A percentile compares a stretch with the other conserved stretches of the same genome.
These are phyloP conservation scores for Penicillium occitanis DNA, from an alignment of 2,329 filamentous ascomycete species.

Conservation along the genomic window DNA sequence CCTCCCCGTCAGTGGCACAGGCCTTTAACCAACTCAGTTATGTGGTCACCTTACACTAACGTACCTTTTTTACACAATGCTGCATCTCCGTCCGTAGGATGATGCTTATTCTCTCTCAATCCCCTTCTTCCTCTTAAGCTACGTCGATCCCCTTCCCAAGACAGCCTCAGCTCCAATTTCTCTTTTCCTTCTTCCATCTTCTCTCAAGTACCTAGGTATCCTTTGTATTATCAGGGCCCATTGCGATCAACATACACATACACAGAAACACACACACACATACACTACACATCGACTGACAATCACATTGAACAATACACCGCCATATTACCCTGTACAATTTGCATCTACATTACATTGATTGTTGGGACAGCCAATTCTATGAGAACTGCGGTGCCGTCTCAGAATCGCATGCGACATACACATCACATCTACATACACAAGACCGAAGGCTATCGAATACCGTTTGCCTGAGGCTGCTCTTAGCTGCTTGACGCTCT, in stretches of 20 bases:
- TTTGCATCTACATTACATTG: not conserved
- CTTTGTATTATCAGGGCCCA: not conserved
- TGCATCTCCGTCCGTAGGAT: conserved; percentile 21
- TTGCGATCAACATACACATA: conserved; percentile 4
- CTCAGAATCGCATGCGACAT: not conserved
- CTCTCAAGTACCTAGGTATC: not conserved
- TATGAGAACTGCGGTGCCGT: not conserved
- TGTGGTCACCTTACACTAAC: conserved; percentile 15
- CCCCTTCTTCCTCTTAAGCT: conserved; percentile 43
- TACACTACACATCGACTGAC: not conserved
- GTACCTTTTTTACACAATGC: conserved; percentile 28
- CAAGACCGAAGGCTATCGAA: conserved; percentile 7
- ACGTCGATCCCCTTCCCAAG: conserved; percentile 47
- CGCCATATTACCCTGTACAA: too few relatives aligned
- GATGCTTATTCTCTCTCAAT: conserved; percentile 28
- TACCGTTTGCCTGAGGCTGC: not conserved
- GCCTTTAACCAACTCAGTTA: not conserved
- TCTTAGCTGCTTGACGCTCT: not conserved
- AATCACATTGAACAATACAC: not conserved
- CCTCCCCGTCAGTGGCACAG: conserved; percentile 44
- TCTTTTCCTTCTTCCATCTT: conserved; percentile 25
- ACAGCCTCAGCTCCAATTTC: conserved; percentile 25
- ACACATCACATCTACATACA: not conserved
- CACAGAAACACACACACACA: too few relatives aligned
- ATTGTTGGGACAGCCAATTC: not conserved